Conservation (phyloP, 2,329 filamentous ascomycete genomes). For the Fusarium metavorans region DNA sequence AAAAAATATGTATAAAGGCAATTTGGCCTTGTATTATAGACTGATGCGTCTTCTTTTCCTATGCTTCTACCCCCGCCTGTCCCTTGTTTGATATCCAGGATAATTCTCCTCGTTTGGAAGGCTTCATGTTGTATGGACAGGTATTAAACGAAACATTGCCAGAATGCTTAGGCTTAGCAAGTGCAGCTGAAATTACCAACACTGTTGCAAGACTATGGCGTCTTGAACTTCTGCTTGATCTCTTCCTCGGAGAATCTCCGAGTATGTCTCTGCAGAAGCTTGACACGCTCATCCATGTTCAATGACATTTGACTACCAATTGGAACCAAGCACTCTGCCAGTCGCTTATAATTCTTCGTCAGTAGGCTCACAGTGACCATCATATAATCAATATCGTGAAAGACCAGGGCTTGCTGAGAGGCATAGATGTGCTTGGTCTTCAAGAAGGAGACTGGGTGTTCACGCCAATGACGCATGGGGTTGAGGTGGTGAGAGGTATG, state of each 20-base stretch:
- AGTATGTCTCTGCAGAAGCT: slow-evolving; percentile 39
- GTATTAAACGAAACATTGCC: background rate
- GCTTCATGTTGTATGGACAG: background rate
- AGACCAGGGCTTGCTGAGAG: slow-evolving; percentile 77
- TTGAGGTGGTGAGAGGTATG: slow-evolving; percentile 86
- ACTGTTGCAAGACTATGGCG: background rate
- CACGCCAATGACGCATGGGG: slow-evolving; percentile 82
- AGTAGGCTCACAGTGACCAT: slow-evolving; percentile 78
- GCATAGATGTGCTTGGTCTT: slow-evolving; percentile 76
- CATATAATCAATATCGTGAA: slow-evolving; percentile 84
- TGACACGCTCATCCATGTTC: slow-evolving; percentile 60
- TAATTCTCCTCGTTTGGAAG: background rate
- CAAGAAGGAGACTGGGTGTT: slow-evolving; percentile 80
- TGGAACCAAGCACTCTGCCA: slow-evolving; percentile 79
- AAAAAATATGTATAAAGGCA: background rate
- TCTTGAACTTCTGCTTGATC: slow-evolving; percentile 39
- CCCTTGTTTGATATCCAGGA: background rate
- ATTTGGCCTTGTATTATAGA: background rate
- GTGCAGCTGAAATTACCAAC: background rate
- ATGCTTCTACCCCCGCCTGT: background rate
- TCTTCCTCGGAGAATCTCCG: slow-evolving; percentile 42
- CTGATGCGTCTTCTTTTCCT: background rate
- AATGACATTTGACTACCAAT: slow-evolving; percentile 78
- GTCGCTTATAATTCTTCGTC: slow-evolving; percentile 76
- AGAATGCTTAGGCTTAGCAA: background rate